Evolutionary conservation across 768 basidiomycete species (phyloP).

Genomic region (Russula ochroleuca): DNA sequence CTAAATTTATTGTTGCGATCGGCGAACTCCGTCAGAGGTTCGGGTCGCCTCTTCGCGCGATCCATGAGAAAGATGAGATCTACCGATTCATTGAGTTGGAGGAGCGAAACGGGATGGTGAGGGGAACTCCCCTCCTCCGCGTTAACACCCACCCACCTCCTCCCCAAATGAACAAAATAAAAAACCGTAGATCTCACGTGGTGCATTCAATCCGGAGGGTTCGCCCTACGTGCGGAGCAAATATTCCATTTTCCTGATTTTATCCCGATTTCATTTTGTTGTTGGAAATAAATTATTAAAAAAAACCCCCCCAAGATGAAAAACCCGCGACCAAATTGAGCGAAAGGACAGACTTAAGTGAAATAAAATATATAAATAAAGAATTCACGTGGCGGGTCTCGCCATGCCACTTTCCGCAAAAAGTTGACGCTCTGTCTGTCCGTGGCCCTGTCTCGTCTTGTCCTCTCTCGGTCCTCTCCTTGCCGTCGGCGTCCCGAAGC

Average conservation of each 20-base stretch:
- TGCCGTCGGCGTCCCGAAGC: constrained; percentile 20
- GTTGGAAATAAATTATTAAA: too few relatives aligned
- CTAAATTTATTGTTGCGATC: constrained; percentile 23
- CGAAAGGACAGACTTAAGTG: constrained; percentile 9
- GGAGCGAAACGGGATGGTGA: not conserved
- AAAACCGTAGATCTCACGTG: not conserved
- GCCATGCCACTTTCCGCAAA: too few relatives aligned
- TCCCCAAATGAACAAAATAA: not conserved
- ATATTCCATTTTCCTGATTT: not conserved
- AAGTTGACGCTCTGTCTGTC: too few relatives aligned
- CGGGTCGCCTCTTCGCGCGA: not conserved
- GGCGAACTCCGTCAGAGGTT: constrained; percentile 9
- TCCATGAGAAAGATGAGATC: constrained; percentile 10
- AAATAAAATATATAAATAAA: not conserved
- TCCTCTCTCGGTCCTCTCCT: not conserved
- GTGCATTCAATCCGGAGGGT: not conserved
- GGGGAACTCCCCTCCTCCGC: not conserved
- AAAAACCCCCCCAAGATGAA: too few relatives aligned
- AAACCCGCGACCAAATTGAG: not conserved
- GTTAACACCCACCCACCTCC: not conserved
- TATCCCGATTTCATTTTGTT: not conserved
- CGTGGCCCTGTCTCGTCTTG: constrained; percentile 2
- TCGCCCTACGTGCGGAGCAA: not conserved
- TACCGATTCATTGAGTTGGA: not conserved
- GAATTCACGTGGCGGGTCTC: not conserved